Evolutionary conservation across 192 early-diverging fungal genomes (phyloP), one percentile per base, ranked within the genome.

Genomic region (Chytriomyces hyalinus): DNA sequence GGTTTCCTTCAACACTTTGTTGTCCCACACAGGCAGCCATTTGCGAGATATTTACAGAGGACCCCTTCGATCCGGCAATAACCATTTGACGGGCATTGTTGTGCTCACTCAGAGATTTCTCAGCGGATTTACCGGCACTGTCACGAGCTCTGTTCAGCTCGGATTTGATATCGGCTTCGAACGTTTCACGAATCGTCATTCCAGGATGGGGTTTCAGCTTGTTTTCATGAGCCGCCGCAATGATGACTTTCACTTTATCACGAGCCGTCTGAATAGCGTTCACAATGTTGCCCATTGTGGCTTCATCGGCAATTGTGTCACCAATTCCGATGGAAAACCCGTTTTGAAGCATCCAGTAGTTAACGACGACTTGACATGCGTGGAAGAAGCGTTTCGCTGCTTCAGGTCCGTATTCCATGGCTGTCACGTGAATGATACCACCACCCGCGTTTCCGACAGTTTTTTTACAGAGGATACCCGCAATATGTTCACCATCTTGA

Each of bases 1-100:
- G 95, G 80, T 95, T 95, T 76, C 97, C 97, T 78, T 99, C 96
- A n/a, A 99, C 96, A 85, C 95, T 95, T 82, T 99, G 97, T 84
- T 98, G 97, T 51, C 97, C 97, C n/a, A 99, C 96, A 93, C 93
- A 96, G 20, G 95, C 96, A 20, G 95, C 87, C 94, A 99, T 99
- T 85, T 99, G 97, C 36, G 96, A 95, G 49, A 97, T 92, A 82
- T 99, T 99, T 70, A 99, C 94, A 69, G 91, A 92, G 8, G 94
- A 95, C 62, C 97, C 97, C 79, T 99, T 99, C 46, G 96, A 96
- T 64, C 97, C 97, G 22, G 96, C 88, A 47, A 95, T 90, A 43
- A 95, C 93, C 97, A 99, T 99, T 86, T 96, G 93, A 53, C 93
- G 93, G 62, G 96, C 93, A 84, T 99, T 99, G 86, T 99, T 99